phyloP scores from a whole-genome alignment of 2,329 filamentous ascomycete genomes.

The Diplodia mutila region DNA sequence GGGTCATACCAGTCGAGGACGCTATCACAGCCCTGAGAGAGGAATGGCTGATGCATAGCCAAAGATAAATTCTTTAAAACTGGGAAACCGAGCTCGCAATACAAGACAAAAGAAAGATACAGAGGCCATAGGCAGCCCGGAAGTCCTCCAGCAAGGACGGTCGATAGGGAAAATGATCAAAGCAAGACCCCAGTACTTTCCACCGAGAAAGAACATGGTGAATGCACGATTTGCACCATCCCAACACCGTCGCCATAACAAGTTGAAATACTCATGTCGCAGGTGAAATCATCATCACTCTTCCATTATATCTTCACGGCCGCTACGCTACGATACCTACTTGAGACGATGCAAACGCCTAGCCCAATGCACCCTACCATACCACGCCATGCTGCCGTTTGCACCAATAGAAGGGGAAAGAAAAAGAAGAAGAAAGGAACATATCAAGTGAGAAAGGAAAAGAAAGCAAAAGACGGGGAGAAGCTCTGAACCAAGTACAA shows the following conservation, averaged over 20 bases:
- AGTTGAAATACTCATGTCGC: too few relatives aligned
- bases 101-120: neutral
- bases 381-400: neutral
- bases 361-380: neutral
- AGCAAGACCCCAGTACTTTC: too few relatives aligned
- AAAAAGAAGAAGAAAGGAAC: neutral
- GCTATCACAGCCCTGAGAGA: neutral
- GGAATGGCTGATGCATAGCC: neutral
- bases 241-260: too few relatives aligned
- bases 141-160: too few relatives aligned
- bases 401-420: neutral
- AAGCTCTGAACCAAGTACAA: too few relatives aligned
- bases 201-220: too few relatives aligned
- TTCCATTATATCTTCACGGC: too few relatives aligned
- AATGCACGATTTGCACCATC: too few relatives aligned
- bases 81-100: neutral
- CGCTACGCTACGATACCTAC: neutral
- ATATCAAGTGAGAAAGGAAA: too few relatives aligned
- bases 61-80: neutral
- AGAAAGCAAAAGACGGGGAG: neutral
- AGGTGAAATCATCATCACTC: too few relatives aligned
- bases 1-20: neutral
- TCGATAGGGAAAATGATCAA: too few relatives aligned
- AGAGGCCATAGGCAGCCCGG: too few relatives aligned
- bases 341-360: neutral